Percentiles rank a stretch among this genome's conserved stretches.
Conservation (phyloP, 768 basidiomycete genomes). For the Mycena belliarum region DNA sequence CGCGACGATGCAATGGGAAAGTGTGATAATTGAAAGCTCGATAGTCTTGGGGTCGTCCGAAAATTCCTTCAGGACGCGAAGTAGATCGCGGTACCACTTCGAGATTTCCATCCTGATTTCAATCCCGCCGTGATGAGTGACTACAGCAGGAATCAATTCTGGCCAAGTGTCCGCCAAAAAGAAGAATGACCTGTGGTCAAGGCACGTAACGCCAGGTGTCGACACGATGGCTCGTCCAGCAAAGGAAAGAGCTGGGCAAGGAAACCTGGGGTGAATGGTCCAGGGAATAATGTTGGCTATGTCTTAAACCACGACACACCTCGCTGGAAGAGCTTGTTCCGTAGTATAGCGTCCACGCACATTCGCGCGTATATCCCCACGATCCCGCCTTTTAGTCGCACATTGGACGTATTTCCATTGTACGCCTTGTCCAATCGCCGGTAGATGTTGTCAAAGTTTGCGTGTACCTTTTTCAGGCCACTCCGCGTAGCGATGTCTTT, state of each 20-base stretch:
- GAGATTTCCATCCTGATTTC: constrained; percentile 54
- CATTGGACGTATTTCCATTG: constrained; percentile 40
- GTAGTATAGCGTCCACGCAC: constrained; percentile 58
- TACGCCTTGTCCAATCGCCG: constrained; percentile 52
- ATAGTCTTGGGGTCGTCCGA: constrained; percentile 51
- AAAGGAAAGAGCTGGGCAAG: constrained; percentile 59
- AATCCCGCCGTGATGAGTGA: constrained; percentile 62
- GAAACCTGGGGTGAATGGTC: constrained; percentile 40
- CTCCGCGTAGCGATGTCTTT: constrained; percentile 56
- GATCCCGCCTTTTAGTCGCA: constrained; percentile 55
- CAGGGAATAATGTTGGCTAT: too few relatives aligned
- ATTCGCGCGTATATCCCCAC: constrained; percentile 65
- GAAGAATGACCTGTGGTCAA: constrained; percentile 35
- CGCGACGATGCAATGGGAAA: constrained; percentile 53
- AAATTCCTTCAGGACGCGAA: constrained; percentile 47
- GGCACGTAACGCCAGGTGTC: constrained; percentile 55
- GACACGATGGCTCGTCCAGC: constrained; percentile 46
- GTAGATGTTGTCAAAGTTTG: constrained; percentile 55
- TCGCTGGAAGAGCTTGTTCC: constrained; percentile 59
- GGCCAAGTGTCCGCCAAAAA: too few relatives aligned
- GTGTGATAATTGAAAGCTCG: constrained; percentile 51
- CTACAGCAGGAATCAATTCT: too few relatives aligned
- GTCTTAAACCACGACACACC: too few relatives aligned
- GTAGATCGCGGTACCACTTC: constrained; percentile 39
- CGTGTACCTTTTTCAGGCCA: constrained; percentile 65